A percentile compares a stretch with the other conserved stretches of the same genome.
These are phyloP conservation scores for Tetradesmus lagerheimii DNA, from an alignment of 139 green algal species.

Conservation along the genomic window DNA sequence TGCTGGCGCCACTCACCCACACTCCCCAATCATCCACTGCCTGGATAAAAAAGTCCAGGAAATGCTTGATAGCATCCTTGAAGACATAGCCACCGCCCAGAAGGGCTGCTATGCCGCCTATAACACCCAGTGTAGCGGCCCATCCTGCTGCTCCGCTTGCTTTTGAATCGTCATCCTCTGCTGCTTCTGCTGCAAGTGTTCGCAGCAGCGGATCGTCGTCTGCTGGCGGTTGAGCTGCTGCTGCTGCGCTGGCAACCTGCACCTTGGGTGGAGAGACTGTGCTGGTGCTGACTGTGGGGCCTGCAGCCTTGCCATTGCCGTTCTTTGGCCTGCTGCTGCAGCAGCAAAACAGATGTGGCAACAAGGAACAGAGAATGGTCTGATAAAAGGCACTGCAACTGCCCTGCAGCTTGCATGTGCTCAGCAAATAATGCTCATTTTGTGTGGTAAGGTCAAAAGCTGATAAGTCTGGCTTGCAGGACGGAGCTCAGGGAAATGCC, in stretches of 20 bases:
- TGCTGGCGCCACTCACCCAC: not conserved
- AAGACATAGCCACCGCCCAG: constrained; percentile 65
- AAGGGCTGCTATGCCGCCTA: constrained; percentile 62
- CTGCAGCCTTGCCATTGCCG: constrained; percentile 5
- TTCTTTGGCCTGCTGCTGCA: not conserved
- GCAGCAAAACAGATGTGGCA: not conserved
- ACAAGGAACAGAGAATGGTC: not conserved
- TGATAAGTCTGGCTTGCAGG: too few species aligned
- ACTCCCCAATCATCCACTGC: constrained; percentile 80
- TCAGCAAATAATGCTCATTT: too few species aligned
- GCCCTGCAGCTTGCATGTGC: too few species aligned
- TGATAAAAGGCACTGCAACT: too few species aligned
- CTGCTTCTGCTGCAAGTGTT: not conserved
- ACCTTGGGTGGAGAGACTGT: constrained; percentile 8
- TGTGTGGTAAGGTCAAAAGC: too few species aligned
- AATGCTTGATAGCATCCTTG: constrained; percentile 70
- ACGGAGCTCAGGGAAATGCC: not conserved
- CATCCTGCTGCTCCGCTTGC: not conserved
- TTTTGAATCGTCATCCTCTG: not conserved
- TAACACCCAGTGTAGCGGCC: constrained; percentile 54
- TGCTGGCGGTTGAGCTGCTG: constrained; percentile 10
- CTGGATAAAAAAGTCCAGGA: constrained; percentile 76
- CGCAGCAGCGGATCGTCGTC: not conserved
- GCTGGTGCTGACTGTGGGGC: not conserved
- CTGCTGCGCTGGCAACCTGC: not conserved